Conservation (phyloP, 2,329 filamentous ascomycete genomes). For the Claviceps quebecensis region DNA sequence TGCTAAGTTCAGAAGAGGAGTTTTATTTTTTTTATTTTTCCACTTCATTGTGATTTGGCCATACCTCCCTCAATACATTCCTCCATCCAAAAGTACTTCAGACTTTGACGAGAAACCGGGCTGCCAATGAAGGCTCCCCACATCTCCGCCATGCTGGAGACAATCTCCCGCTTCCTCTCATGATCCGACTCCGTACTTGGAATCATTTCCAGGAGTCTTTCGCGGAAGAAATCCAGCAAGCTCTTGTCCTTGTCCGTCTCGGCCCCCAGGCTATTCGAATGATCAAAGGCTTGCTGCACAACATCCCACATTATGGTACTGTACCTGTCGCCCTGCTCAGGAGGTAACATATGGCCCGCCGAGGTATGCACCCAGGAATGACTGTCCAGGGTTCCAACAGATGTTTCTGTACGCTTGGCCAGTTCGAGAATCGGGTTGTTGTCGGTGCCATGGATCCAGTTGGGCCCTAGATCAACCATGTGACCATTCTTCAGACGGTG, state of each 20-base stretch:
- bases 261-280: constrained; percentile 43
- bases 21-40: neutral
- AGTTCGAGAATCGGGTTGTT: constrained; percentile 58
- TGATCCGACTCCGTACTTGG: constrained; percentile 27
- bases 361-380: constrained; percentile 42
- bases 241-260: constrained; percentile 34
- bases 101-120: constrained; percentile 47
- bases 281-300: constrained; percentile 51
- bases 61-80: constrained; percentile 60
- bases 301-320: constrained; percentile 51
- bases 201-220: constrained; percentile 31
- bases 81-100: constrained; percentile 67
- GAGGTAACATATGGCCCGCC: constrained; percentile 35
- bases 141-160: constrained; percentile 43
- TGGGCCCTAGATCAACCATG: constrained; percentile 51
- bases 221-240: constrained; percentile 38
- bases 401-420: constrained; percentile 45
- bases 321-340: constrained; percentile 30
- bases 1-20: neutral
- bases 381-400: constrained; percentile 33
- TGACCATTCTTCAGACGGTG: constrained; percentile 32
- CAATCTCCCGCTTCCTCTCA: constrained; percentile 25
- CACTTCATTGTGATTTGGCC: constrained; percentile 4
- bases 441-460: constrained; percentile 65
- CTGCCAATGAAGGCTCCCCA: constrained; percentile 63